phyloP scores from a whole-genome alignment of 2,329 filamentous ascomycete genomes.

The Microcyclosporella mali region DNA sequence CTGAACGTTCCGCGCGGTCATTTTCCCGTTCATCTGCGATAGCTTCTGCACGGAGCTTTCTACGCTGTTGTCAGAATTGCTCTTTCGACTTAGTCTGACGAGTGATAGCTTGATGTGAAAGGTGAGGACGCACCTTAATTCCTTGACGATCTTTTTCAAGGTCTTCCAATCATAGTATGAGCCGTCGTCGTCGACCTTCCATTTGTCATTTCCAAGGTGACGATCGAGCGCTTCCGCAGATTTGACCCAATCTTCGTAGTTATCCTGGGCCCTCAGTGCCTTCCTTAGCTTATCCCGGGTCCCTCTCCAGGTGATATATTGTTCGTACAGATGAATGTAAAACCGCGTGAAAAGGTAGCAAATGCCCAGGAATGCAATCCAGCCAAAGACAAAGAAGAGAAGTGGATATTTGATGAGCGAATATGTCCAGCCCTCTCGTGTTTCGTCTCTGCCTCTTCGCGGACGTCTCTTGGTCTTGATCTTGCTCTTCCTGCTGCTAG shows the following conservation, averaged over 20 bases:
- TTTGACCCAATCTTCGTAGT: constrained; percentile 76
- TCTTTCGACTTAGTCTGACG: too few species aligned
- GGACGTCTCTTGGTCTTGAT: constrained; percentile 35
- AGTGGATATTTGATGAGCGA: constrained; percentile 87
- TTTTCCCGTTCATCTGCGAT: constrained; percentile 48
- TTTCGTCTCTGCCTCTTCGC: constrained; percentile 69
- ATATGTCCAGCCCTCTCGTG: constrained; percentile 87
- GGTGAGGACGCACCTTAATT: constrained; percentile 47
- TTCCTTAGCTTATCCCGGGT: constrained; percentile 64
- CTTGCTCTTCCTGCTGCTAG: constrained; percentile 21
- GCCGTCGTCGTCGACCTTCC: constrained; percentile 68
- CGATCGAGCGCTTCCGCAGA: constrained; percentile 73
- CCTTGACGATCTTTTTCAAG: constrained; percentile 66
- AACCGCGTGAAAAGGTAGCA: constrained; percentile 74
- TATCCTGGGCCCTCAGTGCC: constrained; percentile 63
- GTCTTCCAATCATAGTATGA: constrained; percentile 85
- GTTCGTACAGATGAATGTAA: constrained; percentile 91
- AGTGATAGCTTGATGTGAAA: too few species aligned
- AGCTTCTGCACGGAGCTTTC: constrained; percentile 50
- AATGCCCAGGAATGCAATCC: constrained; percentile 67
- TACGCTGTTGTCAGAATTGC: too few species aligned
- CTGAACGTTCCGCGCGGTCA: constrained; percentile 29
- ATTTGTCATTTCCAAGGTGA: constrained; percentile 72
- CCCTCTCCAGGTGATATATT: constrained; percentile 84
- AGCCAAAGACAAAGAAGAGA: constrained; percentile 69